A percentile compares a stretch with the other conserved stretches of the same genome.
phyloP scores from a whole-genome alignment of 1,139 yeast genomes.

The Suhomyces maxii region DNA sequence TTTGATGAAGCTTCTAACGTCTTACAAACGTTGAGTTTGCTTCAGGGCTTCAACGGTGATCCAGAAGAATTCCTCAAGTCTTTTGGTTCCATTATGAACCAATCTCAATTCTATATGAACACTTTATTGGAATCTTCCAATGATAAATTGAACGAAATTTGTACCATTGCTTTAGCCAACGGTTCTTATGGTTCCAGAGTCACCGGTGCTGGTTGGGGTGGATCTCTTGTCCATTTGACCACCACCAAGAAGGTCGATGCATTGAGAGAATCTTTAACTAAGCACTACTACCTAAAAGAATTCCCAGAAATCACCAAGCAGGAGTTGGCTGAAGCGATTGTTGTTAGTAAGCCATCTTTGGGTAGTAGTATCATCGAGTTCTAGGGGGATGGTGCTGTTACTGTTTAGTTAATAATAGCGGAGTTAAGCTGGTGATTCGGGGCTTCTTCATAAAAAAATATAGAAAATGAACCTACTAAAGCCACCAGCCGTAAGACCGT shows the following conservation, averaged over 20 bases:
- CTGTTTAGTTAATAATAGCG: too few species aligned
- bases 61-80: slow-evolving; percentile 26
- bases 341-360: slow-evolving; percentile 58
- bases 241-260: slow-evolving; percentile 43
- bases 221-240: slow-evolving; percentile 67
- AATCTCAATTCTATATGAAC: slow-evolving; percentile 56
- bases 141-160: slow-evolving; percentile 52
- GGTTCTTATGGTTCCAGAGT: slow-evolving; percentile 70
- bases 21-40: slow-evolving; percentile 46
- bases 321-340: slow-evolving; percentile 52
- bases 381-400: neutral
- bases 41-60: slow-evolving; percentile 19
- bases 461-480: too few species aligned
- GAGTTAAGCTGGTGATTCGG: slow-evolving; percentile 21
- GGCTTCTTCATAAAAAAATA: too few species aligned
- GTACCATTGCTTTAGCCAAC: slow-evolving; percentile 51
- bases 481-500: too few species aligned
- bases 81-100: slow-evolving; percentile 60
- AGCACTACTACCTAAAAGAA: slow-evolving; percentile 49
- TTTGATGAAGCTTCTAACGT: slow-evolving; percentile 65
- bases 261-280: slow-evolving; percentile 48
- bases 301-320: slow-evolving; percentile 49
- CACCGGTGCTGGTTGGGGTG: slow-evolving; percentile 86
- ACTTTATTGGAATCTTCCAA: slow-evolving; percentile 56
- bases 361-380: slow-evolving; percentile 51